A percentile compares a stretch with the other conserved stretches of the same genome.
phyloP scores from a whole-genome alignment of 306 rosid species.

The Potentilla sterilis region DNA sequence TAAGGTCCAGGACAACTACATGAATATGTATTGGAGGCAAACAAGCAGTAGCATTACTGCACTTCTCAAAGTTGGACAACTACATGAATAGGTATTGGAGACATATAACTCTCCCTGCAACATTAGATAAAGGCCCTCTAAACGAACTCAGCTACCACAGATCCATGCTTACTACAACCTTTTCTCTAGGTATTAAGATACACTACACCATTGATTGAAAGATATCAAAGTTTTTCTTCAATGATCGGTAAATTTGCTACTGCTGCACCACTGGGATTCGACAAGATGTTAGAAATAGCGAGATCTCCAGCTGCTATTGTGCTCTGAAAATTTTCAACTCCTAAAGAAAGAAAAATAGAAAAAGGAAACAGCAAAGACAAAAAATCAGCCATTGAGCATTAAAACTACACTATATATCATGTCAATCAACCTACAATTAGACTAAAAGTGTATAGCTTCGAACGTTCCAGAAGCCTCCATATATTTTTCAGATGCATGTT shows the following conservation, averaged over 20 bases:
- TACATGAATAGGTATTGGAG: too few species aligned
- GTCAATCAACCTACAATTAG: neutral
- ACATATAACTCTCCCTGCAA: neutral
- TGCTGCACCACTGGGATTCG: slow-evolving; percentile 34
- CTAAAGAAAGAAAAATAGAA: slow-evolving; percentile 19
- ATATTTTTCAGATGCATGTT: too few species aligned
- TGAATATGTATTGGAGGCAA: too few species aligned
- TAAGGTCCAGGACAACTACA: too few species aligned
- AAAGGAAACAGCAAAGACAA: neutral
- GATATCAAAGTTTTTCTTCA: slow-evolving; percentile 56
- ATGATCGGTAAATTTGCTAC: slow-evolving; percentile 76
- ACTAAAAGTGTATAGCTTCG: neutral
- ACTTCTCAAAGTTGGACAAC: too few species aligned
- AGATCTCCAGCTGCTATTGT: slow-evolving; percentile 32
- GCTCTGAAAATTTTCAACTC: slow-evolving; percentile 31
- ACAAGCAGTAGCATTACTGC: too few species aligned
- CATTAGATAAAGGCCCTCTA: neutral
- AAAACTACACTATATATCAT: neutral
- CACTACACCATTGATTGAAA: neutral
- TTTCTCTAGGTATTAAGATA: neutral
- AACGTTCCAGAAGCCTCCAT: neutral
- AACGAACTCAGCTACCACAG: neutral
- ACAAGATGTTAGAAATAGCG: slow-evolving; percentile 30
- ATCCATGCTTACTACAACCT: neutral
- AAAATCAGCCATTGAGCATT: neutral